Conservation (phyloP, 345 rosid genomes). For the Microthlaspi erraticum region DNA sequence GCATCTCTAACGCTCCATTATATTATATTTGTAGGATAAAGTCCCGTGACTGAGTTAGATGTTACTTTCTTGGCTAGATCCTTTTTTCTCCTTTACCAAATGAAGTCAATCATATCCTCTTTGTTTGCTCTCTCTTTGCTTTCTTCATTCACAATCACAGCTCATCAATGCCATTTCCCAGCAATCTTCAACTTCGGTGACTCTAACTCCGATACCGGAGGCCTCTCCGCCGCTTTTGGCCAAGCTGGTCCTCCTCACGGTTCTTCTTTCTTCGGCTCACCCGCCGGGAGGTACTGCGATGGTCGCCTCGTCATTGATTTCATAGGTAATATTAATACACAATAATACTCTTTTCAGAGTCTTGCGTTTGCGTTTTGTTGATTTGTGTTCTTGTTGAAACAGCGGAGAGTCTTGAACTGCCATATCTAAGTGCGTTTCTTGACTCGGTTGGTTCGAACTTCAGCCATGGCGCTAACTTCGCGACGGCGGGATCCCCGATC, state of each 20-base stretch:
- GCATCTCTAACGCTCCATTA: conserved; percentile 4
- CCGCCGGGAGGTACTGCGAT: conserved; percentile 82
- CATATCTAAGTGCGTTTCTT: conserved; percentile 74
- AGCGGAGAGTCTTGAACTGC: conserved; percentile 69
- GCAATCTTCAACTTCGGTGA: conserved; percentile 94
- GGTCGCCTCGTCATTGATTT: conserved; percentile 91
- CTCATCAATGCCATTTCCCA: conserved; percentile 53
- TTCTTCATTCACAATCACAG: conserved; percentile 31
- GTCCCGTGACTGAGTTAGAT: conserved; percentile 11
- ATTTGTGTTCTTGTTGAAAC: conserved; percentile 1
- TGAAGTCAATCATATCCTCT: conserved; percentile 37
- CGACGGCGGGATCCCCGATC: conserved; percentile 89
- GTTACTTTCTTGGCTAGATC: conserved; percentile 3
- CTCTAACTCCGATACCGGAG: conserved; percentile 94
- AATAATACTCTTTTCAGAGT: conserved; percentile 3
- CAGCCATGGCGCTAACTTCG: conserved; percentile 86
- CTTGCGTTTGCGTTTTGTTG: background rate
- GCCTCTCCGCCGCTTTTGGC: conserved; percentile 82
- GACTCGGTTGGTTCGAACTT: conserved; percentile 83
- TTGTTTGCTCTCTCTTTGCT: conserved; percentile 32
- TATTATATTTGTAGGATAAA: conserved; percentile 5
- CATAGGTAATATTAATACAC: conserved; percentile 59
- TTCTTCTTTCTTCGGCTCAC: conserved; percentile 66
- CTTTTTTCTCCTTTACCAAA: conserved; percentile 17
- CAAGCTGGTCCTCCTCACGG: conserved; percentile 80